Base-by-base conservation (phyloP, 345 rosid genomes). In the Mangifera indica region DNA sequence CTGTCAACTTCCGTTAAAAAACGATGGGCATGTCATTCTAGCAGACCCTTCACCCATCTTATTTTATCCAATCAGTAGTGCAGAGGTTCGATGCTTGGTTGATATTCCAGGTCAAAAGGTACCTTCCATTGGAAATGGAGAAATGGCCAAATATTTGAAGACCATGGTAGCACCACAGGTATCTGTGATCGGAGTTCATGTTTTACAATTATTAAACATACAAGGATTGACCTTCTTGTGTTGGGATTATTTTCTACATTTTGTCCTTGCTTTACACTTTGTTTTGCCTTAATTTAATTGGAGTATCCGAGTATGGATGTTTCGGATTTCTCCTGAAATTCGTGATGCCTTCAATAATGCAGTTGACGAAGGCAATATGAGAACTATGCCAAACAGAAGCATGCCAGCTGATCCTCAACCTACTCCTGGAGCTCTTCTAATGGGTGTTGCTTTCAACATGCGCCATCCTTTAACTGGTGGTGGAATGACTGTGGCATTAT, bases 401-500 rank as follows among this genome's bases (percentile, higher is more conserved):
- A 86, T 84, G 87, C 85, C 89, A 4, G 87, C 89, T 29, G 86
- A 83, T 70, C 87, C 89, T 2, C 75, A 73, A 29, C 84, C 74
- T 18, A 84, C 83, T 10, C 83, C 86, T 0, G 87, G 89, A 52
- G 89, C 89, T 10, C 69, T 83, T 22, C 80, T 86, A 24, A 25
- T 83, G 73, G 89, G 87, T 1, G 87, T 81, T 53, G 85, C 89
- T 9, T 84, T 83, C 75, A 86, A 86, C 67, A 83, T 86, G 87
- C 84, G 87, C 0, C 89, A 86, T 72, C 89, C 87, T 42, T 64
- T 83, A 74, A 86, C 87, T 4, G 87, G 87, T 11, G 87, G 87
- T 0, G 89, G 87, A 75, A 86, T 86, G 89, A 86, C 89, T 10
- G 89, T 81, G 0, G 83, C 87, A 5, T 74, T 86, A 56, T 77